A percentile compares a stretch with the other conserved stretches of the same genome.
phyloP scores from a whole-genome alignment of 441 rosid species.

The Populus hybrid region DNA sequence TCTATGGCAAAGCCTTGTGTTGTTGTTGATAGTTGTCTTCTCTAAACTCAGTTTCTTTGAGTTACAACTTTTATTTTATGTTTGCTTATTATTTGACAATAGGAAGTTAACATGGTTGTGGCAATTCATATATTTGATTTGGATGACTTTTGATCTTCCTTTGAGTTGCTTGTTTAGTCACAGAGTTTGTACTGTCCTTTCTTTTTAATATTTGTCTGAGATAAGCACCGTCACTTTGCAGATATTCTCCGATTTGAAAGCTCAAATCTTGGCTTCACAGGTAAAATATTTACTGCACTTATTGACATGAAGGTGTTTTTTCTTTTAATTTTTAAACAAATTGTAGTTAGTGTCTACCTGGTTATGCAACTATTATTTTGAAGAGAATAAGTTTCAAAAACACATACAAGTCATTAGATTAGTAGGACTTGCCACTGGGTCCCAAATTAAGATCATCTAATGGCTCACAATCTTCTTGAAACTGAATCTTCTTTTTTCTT shows the following conservation, averaged over 20 bases:
- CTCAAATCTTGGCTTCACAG: slow-evolving; percentile 90
- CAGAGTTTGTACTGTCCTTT: neutral
- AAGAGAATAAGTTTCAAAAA: neutral
- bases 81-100: neutral
- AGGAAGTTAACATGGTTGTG: neutral
- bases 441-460: neutral
- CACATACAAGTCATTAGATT: neutral
- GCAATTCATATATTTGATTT: neutral
- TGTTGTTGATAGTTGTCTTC: neutral
- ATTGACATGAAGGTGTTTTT: neutral
- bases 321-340: neutral
- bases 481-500: neutral
- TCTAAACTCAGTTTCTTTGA: neutral
- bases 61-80: neutral
- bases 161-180: neutral
- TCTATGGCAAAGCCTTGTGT: neutral
- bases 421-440: neutral
- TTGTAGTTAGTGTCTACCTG: neutral
- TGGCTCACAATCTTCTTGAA: neutral
- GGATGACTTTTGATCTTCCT: neutral
- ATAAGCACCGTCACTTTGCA: slow-evolving; percentile 37
- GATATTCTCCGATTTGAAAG: slow-evolving; percentile 83
- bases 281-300: slow-evolving; percentile 28
- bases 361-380: neutral
- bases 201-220: slow-evolving; percentile 3